Conservation (phyloP, 495 filamentous ascomycete genomes). For the Lindgomyces ingoldianus region DNA sequence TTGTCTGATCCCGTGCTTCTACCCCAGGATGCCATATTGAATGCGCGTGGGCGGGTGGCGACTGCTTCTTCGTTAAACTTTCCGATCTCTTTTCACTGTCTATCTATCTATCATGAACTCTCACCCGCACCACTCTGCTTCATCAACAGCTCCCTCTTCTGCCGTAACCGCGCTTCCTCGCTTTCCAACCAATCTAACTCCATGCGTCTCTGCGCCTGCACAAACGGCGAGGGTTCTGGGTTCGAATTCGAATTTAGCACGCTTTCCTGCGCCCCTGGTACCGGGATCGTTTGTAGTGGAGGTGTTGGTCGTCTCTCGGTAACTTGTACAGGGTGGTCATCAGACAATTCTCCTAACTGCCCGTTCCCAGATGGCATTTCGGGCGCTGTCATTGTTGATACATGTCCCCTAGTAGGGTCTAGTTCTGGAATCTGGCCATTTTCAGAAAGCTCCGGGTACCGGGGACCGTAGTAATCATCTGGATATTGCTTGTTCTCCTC, state of each 20-base stretch:
- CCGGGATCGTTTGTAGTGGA: neutral
- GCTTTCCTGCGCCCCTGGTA: neutral
- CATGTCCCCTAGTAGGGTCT: slow-evolving; percentile 16
- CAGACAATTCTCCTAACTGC: neutral
- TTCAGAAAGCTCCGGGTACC: slow-evolving; percentile 1
- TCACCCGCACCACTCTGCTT: slow-evolving; percentile 5
- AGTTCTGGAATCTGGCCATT: slow-evolving; percentile 1
- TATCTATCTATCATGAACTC: neutral
- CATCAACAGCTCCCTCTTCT: slow-evolving; percentile 19
- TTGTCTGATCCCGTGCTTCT: too few species aligned
- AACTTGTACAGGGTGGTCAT: neutral
- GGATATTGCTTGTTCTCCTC: neutral
- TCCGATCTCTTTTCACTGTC: neutral
- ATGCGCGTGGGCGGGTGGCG: too few species aligned
- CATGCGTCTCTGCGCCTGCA: slow-evolving; percentile 21
- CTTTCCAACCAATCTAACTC: slow-evolving; percentile 25
- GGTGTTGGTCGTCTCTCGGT: neutral
- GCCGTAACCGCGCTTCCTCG: slow-evolving; percentile 18
- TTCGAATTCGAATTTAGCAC: neutral
- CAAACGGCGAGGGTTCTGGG: slow-evolving; percentile 18
- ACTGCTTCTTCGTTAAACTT: neutral
- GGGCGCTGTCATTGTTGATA: slow-evolving; percentile 14
- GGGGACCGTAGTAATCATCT: slow-evolving; percentile 13
- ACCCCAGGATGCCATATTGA: too few species aligned
- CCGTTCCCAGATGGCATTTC: neutral